Evolutionary conservation across 768 basidiomycete species (phyloP).

Genomic region (Kwoniella sp.): DNA sequence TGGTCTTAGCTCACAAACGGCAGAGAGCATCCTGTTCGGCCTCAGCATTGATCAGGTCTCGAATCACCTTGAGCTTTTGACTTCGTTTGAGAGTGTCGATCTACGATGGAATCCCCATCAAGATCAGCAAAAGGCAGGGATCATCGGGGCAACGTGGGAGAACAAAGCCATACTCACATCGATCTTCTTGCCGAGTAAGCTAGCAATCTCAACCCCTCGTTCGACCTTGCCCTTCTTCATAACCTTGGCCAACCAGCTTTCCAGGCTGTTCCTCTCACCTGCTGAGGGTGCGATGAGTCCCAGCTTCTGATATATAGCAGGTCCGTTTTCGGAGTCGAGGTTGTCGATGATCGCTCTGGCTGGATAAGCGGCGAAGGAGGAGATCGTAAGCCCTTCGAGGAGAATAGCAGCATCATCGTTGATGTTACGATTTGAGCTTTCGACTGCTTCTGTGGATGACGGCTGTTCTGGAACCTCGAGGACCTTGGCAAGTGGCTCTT

Average conservation of each 20-base stretch:
- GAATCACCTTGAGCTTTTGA: constrained; percentile 34
- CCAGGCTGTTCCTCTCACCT: constrained; percentile 5
- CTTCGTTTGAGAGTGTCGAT: constrained; percentile 27
- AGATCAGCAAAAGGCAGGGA: background rate
- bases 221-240: constrained; percentile 23
- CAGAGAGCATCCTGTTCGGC: constrained; percentile 35
- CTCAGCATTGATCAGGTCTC: constrained; percentile 30
- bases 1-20: constrained; percentile 29
- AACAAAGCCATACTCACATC: constrained; percentile 28
- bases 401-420: background rate
- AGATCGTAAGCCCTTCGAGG: constrained; percentile 12
- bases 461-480: background rate
- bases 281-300: constrained; percentile 23
- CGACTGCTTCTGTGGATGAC: background rate
- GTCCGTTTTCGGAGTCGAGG: constrained; percentile 11
- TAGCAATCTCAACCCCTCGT: constrained; percentile 30
- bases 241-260: constrained; percentile 27
- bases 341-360: constrained; percentile 26
- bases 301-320: constrained; percentile 16
- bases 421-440: background rate
- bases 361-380: constrained; percentile 13
- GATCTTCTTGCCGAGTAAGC: constrained; percentile 25
- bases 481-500: background rate
- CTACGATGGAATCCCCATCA: background rate
- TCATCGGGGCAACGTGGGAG: too few relatives aligned